Base-by-base conservation (phyloP, 305 asterid genomes). In the Plantago coronopus region DNA sequence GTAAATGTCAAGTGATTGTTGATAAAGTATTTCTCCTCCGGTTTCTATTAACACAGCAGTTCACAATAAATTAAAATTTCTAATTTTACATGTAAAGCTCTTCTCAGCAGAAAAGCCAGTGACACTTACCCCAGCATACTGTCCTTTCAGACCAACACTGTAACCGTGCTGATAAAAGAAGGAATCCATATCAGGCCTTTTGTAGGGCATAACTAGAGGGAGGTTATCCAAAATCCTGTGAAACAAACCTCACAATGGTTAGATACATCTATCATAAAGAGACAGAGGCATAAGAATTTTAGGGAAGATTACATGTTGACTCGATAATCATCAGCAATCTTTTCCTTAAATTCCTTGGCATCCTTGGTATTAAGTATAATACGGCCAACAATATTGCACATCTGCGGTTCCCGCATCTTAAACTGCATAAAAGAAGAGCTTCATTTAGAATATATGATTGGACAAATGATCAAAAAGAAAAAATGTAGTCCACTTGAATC, bases 221-320 rank as follows among this genome's bases (percentile, higher is more conserved):
- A 90, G 95, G 72, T 90, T 90, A 78, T 90, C 97, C 81, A 88
- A 75, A 71, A 90, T 90, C 97, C 97, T 90, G 83, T 54, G 47
- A 22, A 62, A 64, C 55, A 59, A 64, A 73, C 67, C 61, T 57
- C 19, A 25, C 49, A 62, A 51, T 64, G 12, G 31, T 38, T 12
- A 68, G 25, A 62, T n/a, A 15, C 51, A 49, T 62, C 40, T 47
- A 65, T 48, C 22, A 54, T 29, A 57, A 47, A 19, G 22, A 63
- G 34, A 23, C 13, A 69, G 57, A 48, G 59, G 63, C 47, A 38
- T 45, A 59, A 68, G 9, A n/a, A 27, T 62, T 42, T 12, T 14
- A 44, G 56, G 17, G n/a, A n/a, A 50, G 72, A 76, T 69, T 69
- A 81, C 84, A 81, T 81, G 74, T 81, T 78, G 65, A 76, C 88